Evolutionary conservation across 2,329 filamentous ascomycete species (phyloP).

Genomic region (Ceratocystis albifundus): DNA sequence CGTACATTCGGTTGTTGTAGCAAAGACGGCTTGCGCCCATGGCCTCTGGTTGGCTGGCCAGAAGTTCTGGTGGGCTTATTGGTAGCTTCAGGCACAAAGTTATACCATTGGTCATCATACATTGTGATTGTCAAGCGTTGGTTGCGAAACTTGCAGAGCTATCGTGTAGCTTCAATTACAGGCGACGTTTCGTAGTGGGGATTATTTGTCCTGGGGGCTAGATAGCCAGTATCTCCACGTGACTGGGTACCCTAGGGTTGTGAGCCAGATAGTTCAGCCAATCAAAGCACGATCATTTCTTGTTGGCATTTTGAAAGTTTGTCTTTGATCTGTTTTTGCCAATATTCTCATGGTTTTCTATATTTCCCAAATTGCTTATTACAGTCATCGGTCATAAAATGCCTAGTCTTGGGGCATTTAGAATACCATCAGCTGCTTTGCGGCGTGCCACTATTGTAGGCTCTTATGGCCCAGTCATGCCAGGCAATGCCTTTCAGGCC

Average conservation of each 20-base stretch:
- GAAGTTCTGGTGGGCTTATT: slow-evolving; percentile 32
- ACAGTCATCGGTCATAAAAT: slow-evolving; percentile 9
- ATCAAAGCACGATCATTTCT: slow-evolving; percentile 6
- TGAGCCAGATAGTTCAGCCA: neutral
- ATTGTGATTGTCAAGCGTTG: slow-evolving; percentile 34
- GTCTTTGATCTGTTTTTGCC: neutral
- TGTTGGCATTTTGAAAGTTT: neutral
- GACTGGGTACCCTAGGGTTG: neutral
- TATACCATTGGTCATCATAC: slow-evolving; percentile 82
- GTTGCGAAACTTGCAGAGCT: slow-evolving; percentile 7
- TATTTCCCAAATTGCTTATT: neutral
- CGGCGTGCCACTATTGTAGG: slow-evolving; percentile 12
- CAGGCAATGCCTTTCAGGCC: neutral
- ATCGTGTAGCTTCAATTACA: slow-evolving; percentile 16
- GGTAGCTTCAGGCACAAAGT: slow-evolving; percentile 54
- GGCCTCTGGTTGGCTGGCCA: slow-evolving; percentile 29
- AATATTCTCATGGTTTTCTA: neutral
- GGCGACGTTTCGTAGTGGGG: slow-evolving; percentile 22
- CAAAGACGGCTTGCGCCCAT: slow-evolving; percentile 57
- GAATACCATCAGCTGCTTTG: slow-evolving; percentile 15
- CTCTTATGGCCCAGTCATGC: neutral
- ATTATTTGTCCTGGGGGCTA: neutral
- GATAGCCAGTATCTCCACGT: slow-evolving; percentile 17
- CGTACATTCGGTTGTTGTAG: slow-evolving; percentile 54
- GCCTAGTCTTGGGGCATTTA: slow-evolving; percentile 14